Evolutionary conservation across 805 yeast species (phyloP).

Genomic region (Saturnispora silvae): DNA sequence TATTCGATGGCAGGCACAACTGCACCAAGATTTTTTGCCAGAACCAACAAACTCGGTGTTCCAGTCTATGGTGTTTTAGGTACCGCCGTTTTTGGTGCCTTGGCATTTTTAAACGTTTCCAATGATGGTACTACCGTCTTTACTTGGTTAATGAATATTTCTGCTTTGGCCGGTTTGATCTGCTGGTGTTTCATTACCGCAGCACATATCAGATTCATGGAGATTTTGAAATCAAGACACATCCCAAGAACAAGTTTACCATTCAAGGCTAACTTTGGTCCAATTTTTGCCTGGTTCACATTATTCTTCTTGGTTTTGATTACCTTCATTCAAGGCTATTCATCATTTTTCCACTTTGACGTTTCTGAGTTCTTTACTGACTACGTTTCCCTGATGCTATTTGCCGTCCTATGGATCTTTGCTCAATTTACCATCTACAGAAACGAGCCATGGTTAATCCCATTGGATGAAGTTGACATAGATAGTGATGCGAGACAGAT

Average conservation of each 20-base stretch:
- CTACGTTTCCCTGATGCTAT: conserved; percentile 57
- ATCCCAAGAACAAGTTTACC: conserved; percentile 62
- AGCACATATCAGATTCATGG: conserved; percentile 62
- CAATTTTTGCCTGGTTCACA: conserved; percentile 55
- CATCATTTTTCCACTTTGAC: conserved; percentile 44
- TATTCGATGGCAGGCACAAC: conserved; percentile 53
- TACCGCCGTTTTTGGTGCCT: conserved; percentile 52
- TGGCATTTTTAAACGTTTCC: conserved; percentile 51
- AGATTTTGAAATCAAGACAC: conserved; percentile 49
- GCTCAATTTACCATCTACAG: conserved; percentile 39
- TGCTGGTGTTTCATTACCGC: conserved; percentile 60
- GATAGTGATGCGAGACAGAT: conserved; percentile 11
- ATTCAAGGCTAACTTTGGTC: conserved; percentile 60
- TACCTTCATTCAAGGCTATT: conserved; percentile 61
- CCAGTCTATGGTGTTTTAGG: conserved; percentile 47
- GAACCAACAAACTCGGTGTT: conserved; percentile 47
- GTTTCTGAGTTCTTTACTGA: conserved; percentile 56
- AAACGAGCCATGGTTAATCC: conserved; percentile 35
- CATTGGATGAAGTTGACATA: conserved; percentile 46
- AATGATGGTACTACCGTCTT: conserved; percentile 48
- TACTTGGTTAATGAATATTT: conserved; percentile 62
- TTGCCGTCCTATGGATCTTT: conserved; percentile 41
- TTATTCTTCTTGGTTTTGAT: conserved; percentile 41
- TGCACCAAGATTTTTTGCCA: conserved; percentile 44
- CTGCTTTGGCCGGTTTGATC: conserved; percentile 69